Evolutionary conservation across 1,284 basidiomycete genomes (phyloP).

Genomic region (Naganishia sp.): DNA sequence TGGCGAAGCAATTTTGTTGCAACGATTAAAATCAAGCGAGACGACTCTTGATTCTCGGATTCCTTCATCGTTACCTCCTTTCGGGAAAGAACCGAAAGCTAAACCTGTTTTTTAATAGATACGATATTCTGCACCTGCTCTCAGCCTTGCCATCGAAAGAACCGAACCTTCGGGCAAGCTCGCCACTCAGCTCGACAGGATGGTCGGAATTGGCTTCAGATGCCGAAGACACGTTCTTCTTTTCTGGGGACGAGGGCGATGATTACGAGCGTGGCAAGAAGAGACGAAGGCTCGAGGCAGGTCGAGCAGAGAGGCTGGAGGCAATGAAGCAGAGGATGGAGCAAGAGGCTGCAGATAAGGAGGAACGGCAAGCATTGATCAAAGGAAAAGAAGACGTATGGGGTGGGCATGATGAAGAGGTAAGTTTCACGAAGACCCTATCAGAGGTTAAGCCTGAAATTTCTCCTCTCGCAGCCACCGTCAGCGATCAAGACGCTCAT

Average conservation of each 20-base stretch:
- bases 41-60: too few relatives aligned
- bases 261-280: conserved; percentile 65
- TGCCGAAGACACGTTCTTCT: conserved; percentile 74
- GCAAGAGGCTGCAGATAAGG: conserved; percentile 53
- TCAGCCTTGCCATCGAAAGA: conserved; percentile 49
- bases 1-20: neutral
- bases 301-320: conserved; percentile 64
- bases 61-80: neutral
- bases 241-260: conserved; percentile 64
- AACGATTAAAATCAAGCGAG: neutral
- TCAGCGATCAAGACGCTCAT: conserved; percentile 67
- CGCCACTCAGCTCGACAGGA: conserved; percentile 51
- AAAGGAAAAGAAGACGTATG: conserved; percentile 58
- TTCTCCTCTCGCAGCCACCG: conserved; percentile 62
- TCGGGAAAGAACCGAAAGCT: conserved; percentile 10
- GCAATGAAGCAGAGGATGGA: conserved; percentile 56
- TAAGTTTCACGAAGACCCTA: conserved; percentile 41
- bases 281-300: conserved; percentile 62
- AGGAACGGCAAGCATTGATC: conserved; percentile 39
- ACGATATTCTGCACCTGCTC: conserved; percentile 73
- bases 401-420: conserved; percentile 74
- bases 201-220: conserved; percentile 82
- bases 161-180: conserved; percentile 31
- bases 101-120: conserved; percentile 58
- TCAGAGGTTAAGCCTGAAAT: conserved; percentile 1